Percentiles rank a stretch among this genome's conserved stretches.
These are phyloP conservation scores for Nothophaeocryptopus gaeumannii DNA, from an alignment of 2,329 filamentous ascomycete genomes.

Conservation along the genomic window DNA sequence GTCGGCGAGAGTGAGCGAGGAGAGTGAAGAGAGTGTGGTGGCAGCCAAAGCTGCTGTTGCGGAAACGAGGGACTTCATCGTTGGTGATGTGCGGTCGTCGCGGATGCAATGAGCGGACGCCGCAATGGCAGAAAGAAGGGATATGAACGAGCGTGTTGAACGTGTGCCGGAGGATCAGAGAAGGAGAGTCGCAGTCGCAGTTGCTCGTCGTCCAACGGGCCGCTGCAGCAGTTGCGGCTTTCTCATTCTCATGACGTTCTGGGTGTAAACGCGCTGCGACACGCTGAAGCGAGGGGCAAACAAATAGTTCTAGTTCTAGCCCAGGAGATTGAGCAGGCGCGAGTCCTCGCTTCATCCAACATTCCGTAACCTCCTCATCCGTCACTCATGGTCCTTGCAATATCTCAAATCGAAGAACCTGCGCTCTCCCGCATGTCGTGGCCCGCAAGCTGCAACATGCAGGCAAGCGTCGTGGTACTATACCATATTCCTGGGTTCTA, in stretches of 20 bases:
- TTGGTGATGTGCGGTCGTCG: conserved; percentile 14
- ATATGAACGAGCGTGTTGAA: background rate
- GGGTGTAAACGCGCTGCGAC: background rate
- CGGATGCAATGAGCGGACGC: conserved; percentile 51
- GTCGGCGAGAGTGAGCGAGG: conserved; percentile 10
- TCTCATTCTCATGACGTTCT: background rate
- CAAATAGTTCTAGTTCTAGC: too few species aligned
- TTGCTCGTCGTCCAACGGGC: too few species aligned
- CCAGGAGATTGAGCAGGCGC: background rate
- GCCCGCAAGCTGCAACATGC: too few species aligned
- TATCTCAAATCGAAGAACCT: background rate
- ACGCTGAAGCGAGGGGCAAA: conserved; percentile 7
- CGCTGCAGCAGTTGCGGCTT: too few species aligned
- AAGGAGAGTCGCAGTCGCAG: background rate
- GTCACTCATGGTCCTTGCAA: background rate
- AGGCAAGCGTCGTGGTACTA: too few species aligned
- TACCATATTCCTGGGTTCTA: too few species aligned
- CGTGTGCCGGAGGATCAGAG: conserved; percentile 2
- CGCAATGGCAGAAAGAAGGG: conserved; percentile 6
- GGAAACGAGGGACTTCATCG: conserved; percentile 14
- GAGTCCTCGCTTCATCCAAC: conserved; percentile 6
- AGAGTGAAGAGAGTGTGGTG: conserved; percentile 6
- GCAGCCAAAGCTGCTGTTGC: conserved; percentile 11
- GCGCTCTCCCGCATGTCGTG: too few species aligned
- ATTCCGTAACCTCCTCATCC: conserved; percentile 6